These are phyloP conservation scores for Saturnispora diversa DNA, from an alignment of 805 yeast species.

Conservation along the genomic window DNA sequence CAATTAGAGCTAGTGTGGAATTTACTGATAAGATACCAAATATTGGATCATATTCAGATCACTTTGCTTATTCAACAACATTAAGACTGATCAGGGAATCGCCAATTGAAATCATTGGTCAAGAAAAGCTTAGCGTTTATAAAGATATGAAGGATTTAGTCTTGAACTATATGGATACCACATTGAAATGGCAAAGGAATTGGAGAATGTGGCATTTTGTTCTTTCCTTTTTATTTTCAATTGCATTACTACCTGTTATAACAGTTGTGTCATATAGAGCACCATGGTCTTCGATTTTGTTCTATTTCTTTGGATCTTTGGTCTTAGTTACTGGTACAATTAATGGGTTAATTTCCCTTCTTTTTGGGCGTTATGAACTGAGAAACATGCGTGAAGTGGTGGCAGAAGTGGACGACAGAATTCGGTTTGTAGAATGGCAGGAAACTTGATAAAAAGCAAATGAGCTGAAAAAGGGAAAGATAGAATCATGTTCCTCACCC, in stretches of 20 bases:
- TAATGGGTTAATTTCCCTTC: conserved; percentile 68
- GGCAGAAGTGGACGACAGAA: conserved; percentile 46
- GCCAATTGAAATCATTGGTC: not conserved
- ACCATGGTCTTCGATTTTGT: conserved; percentile 60
- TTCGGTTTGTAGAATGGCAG: conserved; percentile 9
- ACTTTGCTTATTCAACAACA: conserved; percentile 67
- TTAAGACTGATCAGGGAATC: conserved; percentile 21
- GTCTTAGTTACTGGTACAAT: conserved; percentile 59
- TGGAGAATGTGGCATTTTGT: conserved; percentile 65
- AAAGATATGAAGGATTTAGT: conserved; percentile 43
- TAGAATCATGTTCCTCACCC: too few species aligned
- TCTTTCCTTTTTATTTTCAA: conserved; percentile 40
- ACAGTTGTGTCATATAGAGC: conserved; percentile 49
- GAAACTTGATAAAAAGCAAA: not conserved
- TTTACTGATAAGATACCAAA: conserved; percentile 64
- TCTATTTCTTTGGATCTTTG: conserved; percentile 47
- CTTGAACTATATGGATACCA: conserved; percentile 38
- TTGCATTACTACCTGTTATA: conserved; percentile 48
- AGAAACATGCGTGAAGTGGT: conserved; percentile 73
- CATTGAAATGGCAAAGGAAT: conserved; percentile 48
- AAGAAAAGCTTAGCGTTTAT: conserved; percentile 31
- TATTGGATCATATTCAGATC: conserved; percentile 82
- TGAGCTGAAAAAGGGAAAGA: too few species aligned
- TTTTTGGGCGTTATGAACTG: conserved; percentile 75
- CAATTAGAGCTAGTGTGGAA: conserved; percentile 57